A percentile compares a stretch with the other conserved stretches of the same genome.
phyloP scores from a whole-genome alignment of 306 rosid species.

The Cicer cuneatum region DNA sequence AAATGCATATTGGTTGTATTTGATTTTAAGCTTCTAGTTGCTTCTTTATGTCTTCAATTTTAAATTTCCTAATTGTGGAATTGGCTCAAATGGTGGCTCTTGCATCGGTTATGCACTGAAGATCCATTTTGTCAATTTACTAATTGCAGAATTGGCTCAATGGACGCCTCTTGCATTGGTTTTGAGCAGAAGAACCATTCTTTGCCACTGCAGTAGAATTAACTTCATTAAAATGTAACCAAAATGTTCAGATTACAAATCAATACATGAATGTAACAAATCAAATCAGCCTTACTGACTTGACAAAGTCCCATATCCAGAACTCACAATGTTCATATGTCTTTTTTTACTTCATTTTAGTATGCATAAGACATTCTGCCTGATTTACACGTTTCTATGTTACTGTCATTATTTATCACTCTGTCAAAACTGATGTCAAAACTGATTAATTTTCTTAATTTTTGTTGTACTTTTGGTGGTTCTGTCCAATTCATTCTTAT shows the following conservation, averaged over 20 bases:
- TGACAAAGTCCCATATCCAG: not conserved
- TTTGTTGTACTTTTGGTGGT: not conserved
- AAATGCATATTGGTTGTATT: slow-evolving; percentile 2
- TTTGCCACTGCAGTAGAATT: not conserved
- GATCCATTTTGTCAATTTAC: not conserved
- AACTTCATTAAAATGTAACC: not conserved
- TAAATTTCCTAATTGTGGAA: not conserved
- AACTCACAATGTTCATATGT: not conserved
- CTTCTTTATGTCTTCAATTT: not conserved
- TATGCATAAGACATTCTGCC: not conserved
- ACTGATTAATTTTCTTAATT: not conserved
- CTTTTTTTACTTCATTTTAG: not conserved
- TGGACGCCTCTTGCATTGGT: too few species aligned
- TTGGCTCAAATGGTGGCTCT: not conserved
- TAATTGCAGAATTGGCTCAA: too few species aligned
- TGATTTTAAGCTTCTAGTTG: slow-evolving; percentile 8
- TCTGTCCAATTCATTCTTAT: not conserved
- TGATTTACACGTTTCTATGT: not conserved
- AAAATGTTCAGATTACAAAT: not conserved
- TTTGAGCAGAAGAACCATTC: not conserved
- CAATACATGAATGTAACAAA: not conserved
- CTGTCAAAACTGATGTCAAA: too few species aligned
- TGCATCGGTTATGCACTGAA: not conserved
- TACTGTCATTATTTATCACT: not conserved
- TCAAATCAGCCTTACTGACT: not conserved